Conservation (phyloP, 257 asterid species). For the Ilex aquifolium region DNA sequence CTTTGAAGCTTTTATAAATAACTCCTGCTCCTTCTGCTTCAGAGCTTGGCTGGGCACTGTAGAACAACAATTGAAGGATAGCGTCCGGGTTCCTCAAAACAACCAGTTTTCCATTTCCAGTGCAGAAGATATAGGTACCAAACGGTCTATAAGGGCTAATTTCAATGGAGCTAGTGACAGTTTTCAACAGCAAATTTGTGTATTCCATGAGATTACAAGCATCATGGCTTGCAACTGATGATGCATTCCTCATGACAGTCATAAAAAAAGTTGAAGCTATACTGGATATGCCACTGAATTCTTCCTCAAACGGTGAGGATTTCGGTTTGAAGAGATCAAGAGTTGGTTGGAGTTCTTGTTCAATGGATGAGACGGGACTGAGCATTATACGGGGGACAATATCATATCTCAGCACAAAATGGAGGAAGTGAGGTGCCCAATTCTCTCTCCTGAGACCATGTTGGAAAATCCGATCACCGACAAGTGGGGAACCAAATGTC, state of each 20-base stretch:
- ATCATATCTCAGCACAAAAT: constrained; percentile 64
- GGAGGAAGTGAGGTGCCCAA: constrained; percentile 59
- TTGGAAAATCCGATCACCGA: constrained; percentile 49
- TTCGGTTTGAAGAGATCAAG: constrained; percentile 43
- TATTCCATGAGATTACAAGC: constrained; percentile 79
- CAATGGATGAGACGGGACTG: constrained; percentile 50
- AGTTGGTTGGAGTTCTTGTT: constrained; percentile 37
- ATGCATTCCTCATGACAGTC: constrained; percentile 52
- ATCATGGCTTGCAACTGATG: constrained; percentile 57
- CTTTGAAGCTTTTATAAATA: constrained; percentile 34
- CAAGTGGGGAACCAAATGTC: constrained; percentile 80
- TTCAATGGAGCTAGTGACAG: constrained; percentile 58
- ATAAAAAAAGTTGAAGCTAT: constrained; percentile 35
- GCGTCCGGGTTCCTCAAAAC: constrained; percentile 72
- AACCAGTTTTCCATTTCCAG: constrained; percentile 53
- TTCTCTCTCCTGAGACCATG: constrained; percentile 75
- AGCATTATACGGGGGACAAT: constrained; percentile 72
- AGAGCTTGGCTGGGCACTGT: constrained; percentile 54
- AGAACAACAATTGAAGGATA: constrained; percentile 66
- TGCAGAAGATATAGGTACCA: constrained; percentile 55
- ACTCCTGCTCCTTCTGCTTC: constrained; percentile 36
- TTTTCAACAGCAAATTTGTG: constrained; percentile 68
- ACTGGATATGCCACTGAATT: constrained; percentile 13
- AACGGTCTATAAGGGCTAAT: constrained; percentile 84
- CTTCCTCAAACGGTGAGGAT: constrained; percentile 20